Percentiles rank a stretch among this genome's conserved stretches.
Conservation (phyloP, 2,329 filamentous ascomycete species). For the Fusarium gaditjirri region DNA sequence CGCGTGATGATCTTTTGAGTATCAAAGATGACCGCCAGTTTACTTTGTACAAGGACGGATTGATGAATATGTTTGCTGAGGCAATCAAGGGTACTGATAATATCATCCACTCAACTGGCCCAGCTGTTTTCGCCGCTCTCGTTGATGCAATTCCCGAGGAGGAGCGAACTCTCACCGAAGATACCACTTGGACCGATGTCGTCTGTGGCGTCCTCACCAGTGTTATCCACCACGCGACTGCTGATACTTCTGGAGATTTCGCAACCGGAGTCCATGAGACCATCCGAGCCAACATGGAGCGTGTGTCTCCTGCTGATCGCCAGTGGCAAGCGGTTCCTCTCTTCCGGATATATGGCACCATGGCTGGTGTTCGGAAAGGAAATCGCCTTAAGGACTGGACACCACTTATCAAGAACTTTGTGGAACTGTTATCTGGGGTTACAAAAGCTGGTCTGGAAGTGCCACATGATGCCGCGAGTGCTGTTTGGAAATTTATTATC, state of each 20-base stretch:
- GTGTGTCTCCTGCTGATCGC: constrained; percentile 33
- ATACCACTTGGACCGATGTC: constrained; percentile 69
- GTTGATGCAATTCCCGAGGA: constrained; percentile 62
- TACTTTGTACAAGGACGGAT: constrained; percentile 80
- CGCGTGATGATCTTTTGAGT: constrained; percentile 73
- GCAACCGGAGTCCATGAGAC: constrained; percentile 69
- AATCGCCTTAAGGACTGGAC: constrained; percentile 79
- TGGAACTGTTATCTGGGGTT: constrained; percentile 62
- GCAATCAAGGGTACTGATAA: constrained; percentile 73
- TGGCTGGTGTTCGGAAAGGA: constrained; percentile 85
- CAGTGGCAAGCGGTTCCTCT: constrained; percentile 59
- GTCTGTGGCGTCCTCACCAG: constrained; percentile 82
- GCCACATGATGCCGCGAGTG: constrained; percentile 50
- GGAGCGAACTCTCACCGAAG: constrained; percentile 59
- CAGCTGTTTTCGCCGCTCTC: constrained; percentile 63
- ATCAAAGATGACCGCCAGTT: constrained; percentile 66
- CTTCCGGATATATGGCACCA: constrained; percentile 71
- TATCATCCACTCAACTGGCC: constrained; percentile 68
- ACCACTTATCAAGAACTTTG: constrained; percentile 66
- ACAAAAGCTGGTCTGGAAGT: constrained; percentile 53
- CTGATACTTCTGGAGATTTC: constrained; percentile 77
- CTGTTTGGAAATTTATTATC: constrained; percentile 69
- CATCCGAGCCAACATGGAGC: constrained; percentile 51
- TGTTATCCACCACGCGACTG: constrained; percentile 82
- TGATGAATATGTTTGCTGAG: constrained; percentile 94